Base-by-base conservation (phyloP, 1,284 basidiomycete species). In the Puccinia polysora region DNA sequence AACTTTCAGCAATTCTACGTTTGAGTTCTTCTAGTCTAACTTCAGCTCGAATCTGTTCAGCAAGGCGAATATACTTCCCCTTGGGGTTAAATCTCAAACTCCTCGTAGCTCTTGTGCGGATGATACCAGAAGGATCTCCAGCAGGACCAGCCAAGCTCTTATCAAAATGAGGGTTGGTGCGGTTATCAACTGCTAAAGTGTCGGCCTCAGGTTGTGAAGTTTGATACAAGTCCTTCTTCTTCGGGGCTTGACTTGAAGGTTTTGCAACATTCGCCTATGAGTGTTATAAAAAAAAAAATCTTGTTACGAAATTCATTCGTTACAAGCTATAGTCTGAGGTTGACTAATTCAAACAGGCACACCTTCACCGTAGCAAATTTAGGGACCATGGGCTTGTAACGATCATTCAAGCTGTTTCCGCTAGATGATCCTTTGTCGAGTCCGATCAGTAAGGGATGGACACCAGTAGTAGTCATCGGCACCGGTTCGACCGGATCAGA, bases 301-400 rank as follows among this genome's bases (percentile, higher is more conserved):
- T n/a, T n/a, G n/a, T n/a, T n/a, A n/a, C n/a, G n/a, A n/a, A n/a
- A n/a, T n/a, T n/a, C 12, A 36, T n/a, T 23, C 43, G 23, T 73
- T 1, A 55, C 2, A 14, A 47, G 28, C 74, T 18, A 14, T 25
- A 40, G 50, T 14, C 20, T 15, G 14, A 28, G 28, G 12, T 58
- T 8, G 7, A 58, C 14, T 10, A 14, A 8, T 34, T 32, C n/a
- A 0, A 34, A n/a, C 49, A 47, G 3, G 55, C 76, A 78, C 25
- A 86, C 88, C 82, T 89, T 92, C 80, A 94, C 92, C 2, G 90
- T 91, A 0, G 91, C 89, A 79, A 96, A 97, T 80, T 96, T 97
- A 65, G 93, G 93, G 75, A 92, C 90, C 91, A 96, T 96, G 7
- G 93, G 90, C 79, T 92, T 94, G 81, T 94, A 95, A 73, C 88